Evolutionary conservation across 2,329 filamentous ascomycete genomes (phyloP).

Genomic region (Fonsecaea monophora): DNA sequence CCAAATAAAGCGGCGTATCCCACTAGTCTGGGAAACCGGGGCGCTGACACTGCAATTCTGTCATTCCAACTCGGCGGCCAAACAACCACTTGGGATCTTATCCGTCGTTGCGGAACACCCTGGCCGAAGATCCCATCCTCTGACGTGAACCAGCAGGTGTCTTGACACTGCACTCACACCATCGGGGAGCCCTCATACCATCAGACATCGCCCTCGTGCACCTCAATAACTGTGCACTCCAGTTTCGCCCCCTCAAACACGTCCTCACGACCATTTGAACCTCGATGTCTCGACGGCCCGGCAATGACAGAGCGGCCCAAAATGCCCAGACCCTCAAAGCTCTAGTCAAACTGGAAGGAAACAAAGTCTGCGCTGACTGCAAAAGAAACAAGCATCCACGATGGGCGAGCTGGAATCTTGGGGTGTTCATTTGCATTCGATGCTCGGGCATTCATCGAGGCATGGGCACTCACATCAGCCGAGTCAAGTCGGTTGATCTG

Average conservation of each 20-base stretch:
- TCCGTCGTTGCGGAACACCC: constrained; percentile 4
- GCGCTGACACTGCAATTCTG: constrained; percentile 10
- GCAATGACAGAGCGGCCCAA: constrained; percentile 78
- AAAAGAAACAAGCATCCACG: constrained; percentile 98
- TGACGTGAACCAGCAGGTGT: background rate
- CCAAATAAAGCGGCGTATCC: background rate
- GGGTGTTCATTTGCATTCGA: constrained; percentile 96
- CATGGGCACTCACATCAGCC: constrained; percentile 98
- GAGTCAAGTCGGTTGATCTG: constrained; percentile 96
- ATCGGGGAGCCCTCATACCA: background rate
- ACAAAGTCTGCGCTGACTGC: constrained; percentile 98
- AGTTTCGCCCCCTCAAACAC: background rate
- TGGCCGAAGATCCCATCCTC: background rate
- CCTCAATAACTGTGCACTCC: background rate
- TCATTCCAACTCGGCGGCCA: constrained; percentile 15
- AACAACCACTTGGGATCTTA: constrained; percentile 12
- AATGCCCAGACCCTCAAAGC: constrained; percentile 94
- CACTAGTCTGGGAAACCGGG: background rate
- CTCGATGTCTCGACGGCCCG: constrained; percentile 50
- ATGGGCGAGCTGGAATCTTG: constrained; percentile 99
- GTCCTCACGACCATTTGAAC: background rate
- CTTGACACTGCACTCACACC: background rate
- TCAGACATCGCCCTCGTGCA: background rate
- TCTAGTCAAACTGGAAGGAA: constrained; percentile 89
- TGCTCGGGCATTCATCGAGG: constrained; percentile 98